Percentiles rank a stretch among this genome's conserved stretches.
Conservation (phyloP, 179 eudicot genomes). For the Silene vulgaris region DNA sequence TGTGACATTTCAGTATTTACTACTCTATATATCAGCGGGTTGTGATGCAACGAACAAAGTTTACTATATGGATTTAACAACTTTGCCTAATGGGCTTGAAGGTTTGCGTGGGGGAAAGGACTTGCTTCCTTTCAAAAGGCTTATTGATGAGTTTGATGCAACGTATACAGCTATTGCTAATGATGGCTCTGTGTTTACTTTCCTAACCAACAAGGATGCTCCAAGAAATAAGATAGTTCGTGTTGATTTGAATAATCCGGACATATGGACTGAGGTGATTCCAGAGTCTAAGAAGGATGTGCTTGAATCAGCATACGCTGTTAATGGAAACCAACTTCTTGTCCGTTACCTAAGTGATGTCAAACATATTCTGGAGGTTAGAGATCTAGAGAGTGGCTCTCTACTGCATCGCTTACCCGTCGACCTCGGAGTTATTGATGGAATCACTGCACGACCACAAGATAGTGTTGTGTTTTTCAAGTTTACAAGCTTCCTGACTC, state of each 20-base stretch:
- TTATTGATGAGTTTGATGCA: constrained; percentile 78
- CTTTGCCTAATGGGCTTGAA: constrained; percentile 61
- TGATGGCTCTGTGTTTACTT: constrained; percentile 70
- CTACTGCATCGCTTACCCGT: constrained; percentile 63
- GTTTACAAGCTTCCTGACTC: constrained; percentile 80
- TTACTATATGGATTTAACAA: constrained; percentile 64
- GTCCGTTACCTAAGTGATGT: constrained; percentile 81
- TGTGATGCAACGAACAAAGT: constrained; percentile 71
- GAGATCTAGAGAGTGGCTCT: constrained; percentile 69
- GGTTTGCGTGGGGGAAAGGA: constrained; percentile 48
- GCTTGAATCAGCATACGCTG: constrained; percentile 78
- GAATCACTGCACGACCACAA: constrained; percentile 57
- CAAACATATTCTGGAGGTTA: constrained; percentile 66
- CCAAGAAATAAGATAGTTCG: constrained; percentile 77
- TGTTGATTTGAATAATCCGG: constrained; percentile 70
- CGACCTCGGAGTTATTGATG: constrained; percentile 74
- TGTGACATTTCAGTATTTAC: constrained; percentile 33
- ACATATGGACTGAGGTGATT: constrained; percentile 64
- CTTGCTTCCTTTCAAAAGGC: constrained; percentile 69
- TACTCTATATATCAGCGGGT: constrained; percentile 38
- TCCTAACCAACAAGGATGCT: constrained; percentile 80
- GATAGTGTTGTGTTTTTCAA: constrained; percentile 57
- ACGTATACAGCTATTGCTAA: constrained; percentile 57
- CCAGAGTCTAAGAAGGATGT: constrained; percentile 71
- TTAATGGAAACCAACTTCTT: constrained; percentile 58